These are phyloP conservation scores for Lasiodiplodia gonubiensis DNA, from an alignment of 2,329 filamentous ascomycete genomes.

Conservation along the genomic window DNA sequence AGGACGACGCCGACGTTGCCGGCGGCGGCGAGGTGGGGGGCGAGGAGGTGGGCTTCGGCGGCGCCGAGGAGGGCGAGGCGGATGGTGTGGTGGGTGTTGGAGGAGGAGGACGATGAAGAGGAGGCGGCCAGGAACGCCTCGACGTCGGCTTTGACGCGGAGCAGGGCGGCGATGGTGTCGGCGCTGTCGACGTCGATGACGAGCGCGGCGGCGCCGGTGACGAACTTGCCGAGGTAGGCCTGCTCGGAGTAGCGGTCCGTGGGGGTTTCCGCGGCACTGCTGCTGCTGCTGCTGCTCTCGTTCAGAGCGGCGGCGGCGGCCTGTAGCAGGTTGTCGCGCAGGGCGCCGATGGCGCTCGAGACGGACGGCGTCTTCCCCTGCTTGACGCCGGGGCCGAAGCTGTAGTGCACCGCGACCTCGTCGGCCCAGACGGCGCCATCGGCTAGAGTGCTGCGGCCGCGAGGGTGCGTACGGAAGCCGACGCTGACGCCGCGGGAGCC, in stretches of 20 bases:
- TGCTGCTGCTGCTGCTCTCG: constrained; percentile 46
- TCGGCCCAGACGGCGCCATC: constrained; percentile 48
- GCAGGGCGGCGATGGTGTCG: constrained; percentile 64
- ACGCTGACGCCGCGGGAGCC: constrained; percentile 47
- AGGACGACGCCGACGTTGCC: constrained; percentile 66
- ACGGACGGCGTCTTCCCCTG: constrained; percentile 55
- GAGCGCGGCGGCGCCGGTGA: constrained; percentile 61
- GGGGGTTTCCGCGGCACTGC: constrained; percentile 35
- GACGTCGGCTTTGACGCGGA: constrained; percentile 64
- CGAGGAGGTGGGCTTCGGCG: constrained; percentile 67
- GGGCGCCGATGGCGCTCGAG: constrained; percentile 58
- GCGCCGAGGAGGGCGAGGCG: constrained; percentile 66
- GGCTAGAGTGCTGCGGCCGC: constrained; percentile 41
- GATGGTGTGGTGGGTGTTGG: constrained; percentile 68
- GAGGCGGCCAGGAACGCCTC: constrained; percentile 50
- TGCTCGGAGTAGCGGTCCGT: constrained; percentile 40
- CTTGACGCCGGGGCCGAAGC: constrained; percentile 58
- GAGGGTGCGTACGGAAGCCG: constrained; percentile 38
- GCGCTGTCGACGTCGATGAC: constrained; percentile 67
- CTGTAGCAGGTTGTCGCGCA: constrained; percentile 61
- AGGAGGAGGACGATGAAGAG: constrained; percentile 65
- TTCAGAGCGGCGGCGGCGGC: constrained; percentile 53
- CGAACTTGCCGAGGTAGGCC: constrained; percentile 60
- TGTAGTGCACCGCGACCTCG: constrained; percentile 53
- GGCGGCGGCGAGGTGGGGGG: constrained; percentile 62